Conservation (phyloP, 805 yeast genomes). For the Kodamaea kakaduensis region DNA sequence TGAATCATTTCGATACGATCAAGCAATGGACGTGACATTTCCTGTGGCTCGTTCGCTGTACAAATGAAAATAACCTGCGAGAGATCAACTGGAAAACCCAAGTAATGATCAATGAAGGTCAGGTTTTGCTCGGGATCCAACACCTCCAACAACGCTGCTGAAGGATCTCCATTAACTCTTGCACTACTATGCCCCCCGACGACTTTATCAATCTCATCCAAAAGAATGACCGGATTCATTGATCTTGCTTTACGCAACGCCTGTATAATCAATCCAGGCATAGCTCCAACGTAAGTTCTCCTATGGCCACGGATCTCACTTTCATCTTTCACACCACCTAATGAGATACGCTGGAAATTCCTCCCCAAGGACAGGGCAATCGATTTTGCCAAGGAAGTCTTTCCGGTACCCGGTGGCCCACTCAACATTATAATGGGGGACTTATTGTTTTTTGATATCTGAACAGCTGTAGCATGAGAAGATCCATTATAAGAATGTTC, state of each 20-base stretch:
- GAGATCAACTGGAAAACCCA: conserved; percentile 81
- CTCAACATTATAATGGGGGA: conserved; percentile 79
- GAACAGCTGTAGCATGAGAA: conserved; percentile 13
- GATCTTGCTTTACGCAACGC: conserved; percentile 70
- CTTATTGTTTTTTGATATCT: conserved; percentile 33
- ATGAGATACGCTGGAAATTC: conserved; percentile 71
- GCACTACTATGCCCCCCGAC: conserved; percentile 47
- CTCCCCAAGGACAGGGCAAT: conserved; percentile 72
- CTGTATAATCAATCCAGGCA: conserved; percentile 81
- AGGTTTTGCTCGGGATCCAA: conserved; percentile 86
- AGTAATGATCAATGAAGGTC: conserved; percentile 73
- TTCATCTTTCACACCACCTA: conserved; percentile 87
- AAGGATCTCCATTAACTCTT: conserved; percentile 75
- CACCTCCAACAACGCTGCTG: conserved; percentile 84
- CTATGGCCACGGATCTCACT: conserved; percentile 89
- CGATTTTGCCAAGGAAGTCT: conserved; percentile 80
- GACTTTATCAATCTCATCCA: conserved; percentile 84
- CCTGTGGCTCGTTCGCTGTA: conserved; percentile 75
- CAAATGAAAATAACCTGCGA: conserved; percentile 80
- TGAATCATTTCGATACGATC: conserved; percentile 84
- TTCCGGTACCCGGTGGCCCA: conserved; percentile 95
- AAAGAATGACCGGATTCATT: conserved; percentile 76
- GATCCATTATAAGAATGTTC: conserved; percentile 16
- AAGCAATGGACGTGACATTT: conserved; percentile 69
- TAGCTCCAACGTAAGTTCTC: conserved; percentile 87